Evolutionary conservation across 2,329 filamentous ascomycete genomes (phyloP).

Genomic region (Drechslerella dactyloides): DNA sequence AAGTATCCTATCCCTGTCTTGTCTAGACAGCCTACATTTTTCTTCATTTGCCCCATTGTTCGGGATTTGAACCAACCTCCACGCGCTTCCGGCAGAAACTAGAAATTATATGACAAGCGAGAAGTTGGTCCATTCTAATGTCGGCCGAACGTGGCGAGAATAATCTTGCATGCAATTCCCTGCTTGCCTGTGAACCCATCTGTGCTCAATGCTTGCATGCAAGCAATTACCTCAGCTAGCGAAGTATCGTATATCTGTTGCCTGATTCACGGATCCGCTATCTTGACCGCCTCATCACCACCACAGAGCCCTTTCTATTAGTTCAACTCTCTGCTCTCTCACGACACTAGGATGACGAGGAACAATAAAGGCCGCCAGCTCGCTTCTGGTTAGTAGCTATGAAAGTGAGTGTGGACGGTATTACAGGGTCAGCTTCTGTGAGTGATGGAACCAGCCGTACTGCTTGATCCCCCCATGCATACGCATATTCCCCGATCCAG

Average conservation of each 20-base stretch:
- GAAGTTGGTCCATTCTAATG: slow-evolving; percentile 28
- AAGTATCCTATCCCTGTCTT: slow-evolving; percentile 22
- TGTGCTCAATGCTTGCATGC: slow-evolving; percentile 10
- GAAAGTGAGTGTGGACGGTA: slow-evolving; percentile 23
- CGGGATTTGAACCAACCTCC: neutral
- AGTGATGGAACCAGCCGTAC: slow-evolving; percentile 20
- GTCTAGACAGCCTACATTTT: no score
- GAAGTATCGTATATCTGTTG: slow-evolving; percentile 7
- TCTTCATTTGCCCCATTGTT: slow-evolving; percentile 2
- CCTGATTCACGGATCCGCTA: slow-evolving; percentile 19
- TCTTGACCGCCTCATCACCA: slow-evolving; percentile 18
- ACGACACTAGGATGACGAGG: neutral
- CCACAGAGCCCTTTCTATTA: slow-evolving; percentile 22
- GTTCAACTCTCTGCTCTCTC: slow-evolving; percentile 8
- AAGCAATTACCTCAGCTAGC: slow-evolving; percentile 24
- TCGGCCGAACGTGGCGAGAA: slow-evolving; percentile 37
- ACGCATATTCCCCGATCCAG: neutral
- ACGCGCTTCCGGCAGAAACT: neutral
- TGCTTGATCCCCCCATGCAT: slow-evolving; percentile 21
- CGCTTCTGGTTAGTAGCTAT: slow-evolving; percentile 18
- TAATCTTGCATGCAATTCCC: slow-evolving; percentile 34
- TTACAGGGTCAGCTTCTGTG: slow-evolving; percentile 31
- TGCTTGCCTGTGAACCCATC: slow-evolving; percentile 22
- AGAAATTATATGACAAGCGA: slow-evolving; percentile 3
- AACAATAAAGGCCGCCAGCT: slow-evolving; percentile 14